Conservation (phyloP, 345 rosid species). For the Crucihimalaya himalaica region DNA sequence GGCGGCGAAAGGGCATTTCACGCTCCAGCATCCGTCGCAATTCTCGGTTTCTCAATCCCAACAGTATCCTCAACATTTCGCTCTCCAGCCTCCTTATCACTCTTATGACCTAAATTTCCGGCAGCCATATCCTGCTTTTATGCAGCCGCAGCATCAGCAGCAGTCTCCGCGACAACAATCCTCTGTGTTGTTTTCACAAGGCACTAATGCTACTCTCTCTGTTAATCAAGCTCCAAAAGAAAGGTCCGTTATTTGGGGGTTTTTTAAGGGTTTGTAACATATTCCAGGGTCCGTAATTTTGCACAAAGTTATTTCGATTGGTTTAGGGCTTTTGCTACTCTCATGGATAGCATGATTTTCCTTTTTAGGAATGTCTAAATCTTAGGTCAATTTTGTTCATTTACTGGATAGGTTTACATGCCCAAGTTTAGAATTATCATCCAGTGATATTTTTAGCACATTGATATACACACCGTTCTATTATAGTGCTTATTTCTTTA, state of each 20-base stretch:
- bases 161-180: constrained; percentile 40
- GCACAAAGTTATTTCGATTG: background rate
- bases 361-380: constrained; percentile 19
- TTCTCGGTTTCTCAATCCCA: constrained; percentile 42
- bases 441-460: constrained; percentile 13
- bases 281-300: background rate
- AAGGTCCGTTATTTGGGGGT: constrained; percentile 46
- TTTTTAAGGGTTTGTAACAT: constrained; percentile 9
- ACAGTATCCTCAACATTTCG: constrained; percentile 52
- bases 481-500: background rate
- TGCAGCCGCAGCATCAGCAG: constrained; percentile 32
- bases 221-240: constrained; percentile 56
- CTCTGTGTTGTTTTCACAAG: constrained; percentile 25
- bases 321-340: constrained; percentile 18
- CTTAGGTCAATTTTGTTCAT: constrained; percentile 24
- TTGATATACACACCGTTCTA: background rate
- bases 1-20: constrained; percentile 56
- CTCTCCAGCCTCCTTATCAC: constrained; percentile 49
- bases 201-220: constrained; percentile 24
- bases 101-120: constrained; percentile 78
- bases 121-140: constrained; percentile 48
- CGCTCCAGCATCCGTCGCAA: constrained; percentile 57
- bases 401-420: constrained; percentile 7
- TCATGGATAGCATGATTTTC: constrained; percentile 7
- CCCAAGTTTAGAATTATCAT: constrained; percentile 1